Evolutionary conservation across 306 rosid species (phyloP), one percentile per base, ranked within the genome.

Genomic region (Prunus salicina): DNA sequence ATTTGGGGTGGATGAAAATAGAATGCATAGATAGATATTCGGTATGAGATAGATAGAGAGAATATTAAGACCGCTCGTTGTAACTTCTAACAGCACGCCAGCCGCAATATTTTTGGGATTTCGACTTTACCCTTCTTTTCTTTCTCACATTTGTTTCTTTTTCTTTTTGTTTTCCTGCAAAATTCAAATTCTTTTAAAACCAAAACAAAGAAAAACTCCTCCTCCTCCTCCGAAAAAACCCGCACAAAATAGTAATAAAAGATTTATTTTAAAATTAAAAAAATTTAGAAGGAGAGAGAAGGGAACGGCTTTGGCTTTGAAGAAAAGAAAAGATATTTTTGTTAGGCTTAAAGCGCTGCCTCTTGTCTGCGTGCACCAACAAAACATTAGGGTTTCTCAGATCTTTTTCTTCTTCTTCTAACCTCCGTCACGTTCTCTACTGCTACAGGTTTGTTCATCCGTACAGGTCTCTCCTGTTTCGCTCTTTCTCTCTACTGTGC

Each of bases 321-420:
- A 28, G 43, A 16, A 7, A 14, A 25, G 47, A 47, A 12, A 11
- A 74, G 84, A 89, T 85, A 89, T 86, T 84, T 89, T 86, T 70
- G 83, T 82, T 62, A 73, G 80, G 82, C 77, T 64, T 58, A 86
- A 67, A 69, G 81, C 87, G 85, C 81, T 72, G 47, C 60, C 57
- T 46, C 79, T 71, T 79, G 58, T 70, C 81, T 65, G 80, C 66
- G 52, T 57, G 75, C 79, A 76, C 27, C 69, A 64, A 64, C 69
- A 38, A 68, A 77, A 12, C 47, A 79, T 84, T 89, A 85, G 91
- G 93, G 89, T 87, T 87, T 79, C 88, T 72, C 51, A 78, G 87
- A 83, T 85, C 88, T 78, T 85, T 83, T 41, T 76, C 47, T 27
- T 50, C 64, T 69, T 25, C 41, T 50, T 24, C 76, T 16, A n/a